These are phyloP conservation scores for Camellia lanceoleosa DNA, from an alignment of 148 eudicot species.

Conservation along the genomic window DNA sequence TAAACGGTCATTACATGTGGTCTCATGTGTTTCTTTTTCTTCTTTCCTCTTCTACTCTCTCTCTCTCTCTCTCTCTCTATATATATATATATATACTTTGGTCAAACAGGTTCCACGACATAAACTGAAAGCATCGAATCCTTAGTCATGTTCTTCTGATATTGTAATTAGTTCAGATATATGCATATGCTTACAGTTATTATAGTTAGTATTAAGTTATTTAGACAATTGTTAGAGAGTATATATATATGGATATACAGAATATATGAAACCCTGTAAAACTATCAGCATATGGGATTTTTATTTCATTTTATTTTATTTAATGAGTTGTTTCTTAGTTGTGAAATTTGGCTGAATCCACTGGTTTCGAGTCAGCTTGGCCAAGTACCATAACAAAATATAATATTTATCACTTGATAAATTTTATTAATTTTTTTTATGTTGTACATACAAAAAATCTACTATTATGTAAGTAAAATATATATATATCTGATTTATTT, in stretches of 20 bases:
- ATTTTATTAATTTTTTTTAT: no score
- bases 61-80: not conserved
- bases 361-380: not conserved
- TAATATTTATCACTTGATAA: no score
- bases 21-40: conserved; percentile 27
- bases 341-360: not conserved
- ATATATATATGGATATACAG: not conserved
- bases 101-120: conserved; percentile 11
- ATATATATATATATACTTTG: not conserved
- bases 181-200: not conserved
- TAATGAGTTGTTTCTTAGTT: not conserved
- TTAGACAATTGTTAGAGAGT: not conserved
- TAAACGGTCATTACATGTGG: conserved; percentile 32
- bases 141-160: not conserved
- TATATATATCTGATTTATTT: no score
- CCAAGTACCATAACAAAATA: no score
- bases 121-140: conserved; percentile 1
- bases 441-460: no score
- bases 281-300: not conserved
- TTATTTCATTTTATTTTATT: no score
- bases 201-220: conserved; percentile 1
- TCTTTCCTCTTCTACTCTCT: not conserved
- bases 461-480: no score
- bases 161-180: not conserved
- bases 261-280: not conserved